These are phyloP conservation scores for Alternaria hordeiaustralica DNA, from an alignment of 2,329 filamentous ascomycete genomes.

Conservation along the genomic window DNA sequence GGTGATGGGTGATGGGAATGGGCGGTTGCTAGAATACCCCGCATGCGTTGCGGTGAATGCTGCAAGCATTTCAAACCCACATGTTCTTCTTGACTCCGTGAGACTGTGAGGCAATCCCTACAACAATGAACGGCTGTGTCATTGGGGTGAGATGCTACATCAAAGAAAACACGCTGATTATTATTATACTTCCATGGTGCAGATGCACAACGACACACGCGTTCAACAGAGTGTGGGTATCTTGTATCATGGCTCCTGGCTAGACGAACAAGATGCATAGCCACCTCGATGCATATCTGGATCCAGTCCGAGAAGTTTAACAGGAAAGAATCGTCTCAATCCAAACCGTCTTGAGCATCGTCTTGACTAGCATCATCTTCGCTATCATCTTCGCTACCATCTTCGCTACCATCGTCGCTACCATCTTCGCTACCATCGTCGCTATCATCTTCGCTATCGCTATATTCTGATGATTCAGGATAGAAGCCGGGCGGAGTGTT, in stretches of 20 bases:
- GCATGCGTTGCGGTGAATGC: neutral
- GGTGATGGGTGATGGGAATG: neutral
- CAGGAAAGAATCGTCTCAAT: neutral
- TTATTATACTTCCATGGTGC: neutral
- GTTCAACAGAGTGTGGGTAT: neutral
- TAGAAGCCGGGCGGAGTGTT: neutral
- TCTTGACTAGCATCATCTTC: neutral
- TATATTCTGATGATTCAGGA: neutral
- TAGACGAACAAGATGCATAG: neutral
- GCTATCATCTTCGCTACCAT: neutral
- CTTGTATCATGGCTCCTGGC: neutral
- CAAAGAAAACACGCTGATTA: neutral
- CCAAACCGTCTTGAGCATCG: neutral
- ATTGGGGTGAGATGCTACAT: neutral
- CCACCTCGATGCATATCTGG: neutral
- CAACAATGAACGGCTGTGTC: neutral
- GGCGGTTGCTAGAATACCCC: neutral
- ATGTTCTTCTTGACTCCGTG: neutral
- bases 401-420: neutral
- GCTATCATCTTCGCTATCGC: neutral
- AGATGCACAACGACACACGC: neutral
- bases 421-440: too few species aligned
- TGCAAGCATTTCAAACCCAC: neutral
- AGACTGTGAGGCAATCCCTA: neutral
- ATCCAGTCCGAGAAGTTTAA: neutral